These are phyloP conservation scores for Canavalia gladiata DNA, from an alignment of 306 rosid species.

Conservation along the genomic window DNA sequence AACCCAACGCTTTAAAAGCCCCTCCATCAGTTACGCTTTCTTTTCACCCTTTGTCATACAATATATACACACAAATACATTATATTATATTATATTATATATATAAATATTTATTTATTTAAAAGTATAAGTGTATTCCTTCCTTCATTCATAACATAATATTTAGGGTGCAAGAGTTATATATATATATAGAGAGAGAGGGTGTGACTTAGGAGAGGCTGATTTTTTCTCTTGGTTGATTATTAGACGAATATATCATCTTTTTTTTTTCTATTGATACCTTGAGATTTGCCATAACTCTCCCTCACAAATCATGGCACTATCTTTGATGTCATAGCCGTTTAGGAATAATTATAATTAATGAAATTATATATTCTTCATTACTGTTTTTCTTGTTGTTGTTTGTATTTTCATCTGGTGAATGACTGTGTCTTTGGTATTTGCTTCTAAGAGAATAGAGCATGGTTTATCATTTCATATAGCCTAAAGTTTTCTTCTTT, in stretches of 20 bases:
- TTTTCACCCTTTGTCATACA: conserved; percentile 31
- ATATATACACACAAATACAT: not conserved
- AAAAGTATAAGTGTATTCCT: not conserved
- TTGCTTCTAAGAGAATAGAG: conserved; percentile 16
- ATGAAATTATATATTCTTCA: not conserved
- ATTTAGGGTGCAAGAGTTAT: conserved; percentile 25
- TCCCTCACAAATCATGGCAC: conserved; percentile 64
- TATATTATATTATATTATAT: not conserved
- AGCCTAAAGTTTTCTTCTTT: conserved; percentile 48
- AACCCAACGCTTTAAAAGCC: conserved; percentile 65
- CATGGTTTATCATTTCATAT: not conserved
- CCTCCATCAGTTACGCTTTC: conserved; percentile 70
- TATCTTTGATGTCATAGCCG: conserved; percentile 60
- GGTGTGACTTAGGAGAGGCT: conserved; percentile 2
- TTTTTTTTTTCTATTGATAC: not conserved
- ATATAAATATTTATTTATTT: not conserved
- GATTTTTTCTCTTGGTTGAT: not conserved
- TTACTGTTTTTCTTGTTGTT: conserved; percentile 1
- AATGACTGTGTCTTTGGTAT: conserved; percentile 3
- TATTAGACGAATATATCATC: not conserved
- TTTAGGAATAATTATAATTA: conserved; percentile 54
- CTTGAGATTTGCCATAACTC: conserved; percentile 66
- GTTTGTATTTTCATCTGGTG: not conserved
- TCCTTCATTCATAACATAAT: conserved; percentile 31
- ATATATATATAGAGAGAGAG: not conserved